Conservation (phyloP, 305 asterid species). For the Solanum hybrid region DNA sequence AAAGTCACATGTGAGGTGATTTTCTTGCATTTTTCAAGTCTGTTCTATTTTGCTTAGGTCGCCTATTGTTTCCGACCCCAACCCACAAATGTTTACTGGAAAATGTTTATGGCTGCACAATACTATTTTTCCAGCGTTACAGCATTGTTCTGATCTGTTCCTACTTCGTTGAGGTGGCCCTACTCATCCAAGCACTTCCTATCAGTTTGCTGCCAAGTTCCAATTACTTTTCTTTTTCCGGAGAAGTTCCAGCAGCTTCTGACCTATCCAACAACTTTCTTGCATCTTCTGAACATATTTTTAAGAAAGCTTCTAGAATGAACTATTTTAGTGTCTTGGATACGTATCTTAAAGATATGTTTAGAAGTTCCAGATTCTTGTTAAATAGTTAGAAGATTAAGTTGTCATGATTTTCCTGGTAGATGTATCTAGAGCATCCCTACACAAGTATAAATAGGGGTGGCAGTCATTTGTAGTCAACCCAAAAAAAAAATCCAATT, state of each 20-base stretch:
- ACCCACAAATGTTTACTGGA: not conserved
- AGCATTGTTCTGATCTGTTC: not conserved
- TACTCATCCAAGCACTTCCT: not conserved
- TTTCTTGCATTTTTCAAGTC: not conserved
- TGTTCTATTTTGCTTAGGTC: not conserved
- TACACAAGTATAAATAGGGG: not conserved
- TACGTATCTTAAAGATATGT: not conserved
- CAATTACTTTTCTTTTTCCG: not conserved
- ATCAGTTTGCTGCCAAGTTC: not conserved
- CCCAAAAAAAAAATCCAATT: not conserved
- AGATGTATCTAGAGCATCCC: not conserved
- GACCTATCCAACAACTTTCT: not conserved
- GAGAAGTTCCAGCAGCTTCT: not conserved
- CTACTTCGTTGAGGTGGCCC: not conserved
- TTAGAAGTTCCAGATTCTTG: not conserved
- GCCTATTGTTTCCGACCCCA: not conserved
- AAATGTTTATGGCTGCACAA: not conserved
- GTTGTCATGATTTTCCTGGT: not conserved
- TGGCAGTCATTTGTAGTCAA: not conserved
- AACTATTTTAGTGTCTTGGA: not conserved
- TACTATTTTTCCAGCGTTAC: not conserved
- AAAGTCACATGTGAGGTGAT: not conserved
- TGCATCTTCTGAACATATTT: not conserved
- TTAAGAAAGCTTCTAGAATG: not conserved
- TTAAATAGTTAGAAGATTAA: not conserved